These are phyloP conservation scores for Brassica hybrid DNA, from an alignment of 441 rosid genomes.

Conservation along the genomic window DNA sequence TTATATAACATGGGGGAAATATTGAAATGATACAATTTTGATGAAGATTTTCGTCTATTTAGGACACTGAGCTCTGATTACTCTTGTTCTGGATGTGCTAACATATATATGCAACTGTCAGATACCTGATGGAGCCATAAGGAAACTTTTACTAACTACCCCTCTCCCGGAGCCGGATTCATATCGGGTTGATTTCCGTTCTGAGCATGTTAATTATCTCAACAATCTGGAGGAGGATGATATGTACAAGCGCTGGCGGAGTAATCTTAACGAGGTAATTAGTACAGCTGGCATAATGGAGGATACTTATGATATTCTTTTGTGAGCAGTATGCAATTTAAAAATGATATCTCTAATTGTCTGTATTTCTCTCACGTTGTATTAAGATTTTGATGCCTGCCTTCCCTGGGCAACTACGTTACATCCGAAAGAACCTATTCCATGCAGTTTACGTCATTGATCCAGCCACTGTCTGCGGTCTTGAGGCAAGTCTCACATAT, in stretches of 20 bases:
- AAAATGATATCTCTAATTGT: constrained; percentile 32
- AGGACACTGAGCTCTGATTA: constrained; percentile 32
- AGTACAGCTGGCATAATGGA: constrained; percentile 28
- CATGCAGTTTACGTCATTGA: constrained; percentile 96
- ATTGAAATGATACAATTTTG: too few relatives aligned
- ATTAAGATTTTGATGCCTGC: constrained; percentile 97
- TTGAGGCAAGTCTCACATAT: constrained; percentile 72
- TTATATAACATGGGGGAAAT: too few relatives aligned
- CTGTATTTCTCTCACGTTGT: constrained; percentile 39
- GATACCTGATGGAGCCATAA: constrained; percentile 72
- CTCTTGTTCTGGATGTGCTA: constrained; percentile 34
- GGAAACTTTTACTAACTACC: constrained; percentile 71
- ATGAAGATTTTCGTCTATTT: constrained; percentile 8
- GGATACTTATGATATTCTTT: constrained; percentile 31
- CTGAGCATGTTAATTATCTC: constrained; percentile 91
- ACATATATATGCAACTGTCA: constrained; percentile 46
- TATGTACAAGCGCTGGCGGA: constrained; percentile 96
- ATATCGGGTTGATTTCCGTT: constrained; percentile 94
- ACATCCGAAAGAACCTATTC: constrained; percentile 94
- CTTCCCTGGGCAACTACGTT: constrained; percentile 96
- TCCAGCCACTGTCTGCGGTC: constrained; percentile 92
- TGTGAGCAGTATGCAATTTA: constrained; percentile 33
- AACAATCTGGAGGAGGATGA: constrained; percentile 99
- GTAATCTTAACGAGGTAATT: constrained; percentile 89
- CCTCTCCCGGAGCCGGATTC: constrained; percentile 79